phyloP scores from a whole-genome alignment of 306 rosid genomes.

The Citrullus mucosospermus region DNA sequence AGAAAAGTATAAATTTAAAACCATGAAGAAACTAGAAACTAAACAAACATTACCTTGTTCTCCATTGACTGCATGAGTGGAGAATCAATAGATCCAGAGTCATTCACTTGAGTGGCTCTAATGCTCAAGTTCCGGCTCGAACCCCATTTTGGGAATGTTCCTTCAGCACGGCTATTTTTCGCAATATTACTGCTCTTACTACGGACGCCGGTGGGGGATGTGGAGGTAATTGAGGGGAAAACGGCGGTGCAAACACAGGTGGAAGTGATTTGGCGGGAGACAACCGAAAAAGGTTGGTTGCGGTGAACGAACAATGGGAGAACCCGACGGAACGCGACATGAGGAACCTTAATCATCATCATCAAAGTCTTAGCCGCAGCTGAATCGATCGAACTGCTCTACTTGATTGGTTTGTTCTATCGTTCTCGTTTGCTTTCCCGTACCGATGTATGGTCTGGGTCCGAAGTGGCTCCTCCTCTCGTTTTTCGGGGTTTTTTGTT shows the following conservation, averaged over 20 bases:
- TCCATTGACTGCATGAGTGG: conserved; percentile 71
- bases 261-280: neutral
- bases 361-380: neutral
- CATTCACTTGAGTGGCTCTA: conserved; percentile 44
- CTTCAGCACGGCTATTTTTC: neutral
- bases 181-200: neutral
- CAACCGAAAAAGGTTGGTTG: neutral
- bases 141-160: neutral
- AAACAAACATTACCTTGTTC: conserved; percentile 28
- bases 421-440: neutral
- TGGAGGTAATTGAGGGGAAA: neutral
- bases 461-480: too few relatives aligned
- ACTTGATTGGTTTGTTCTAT: neutral
- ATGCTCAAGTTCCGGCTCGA: conserved; percentile 23
- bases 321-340: conserved; percentile 1
- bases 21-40: neutral
- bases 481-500: too few relatives aligned
- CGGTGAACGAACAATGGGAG: neutral
- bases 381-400: neutral
- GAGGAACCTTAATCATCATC: conserved; percentile 3
- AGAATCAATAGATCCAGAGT: conserved; percentile 52
- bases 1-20: neutral
- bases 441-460: neutral
- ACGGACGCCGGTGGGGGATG: neutral
- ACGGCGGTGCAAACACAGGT: neutral